Evolutionary conservation across 2,329 filamentous ascomycete species (phyloP), one percentile per base, ranked within the genome.

Genomic region (Diaporthe ilicicola): DNA sequence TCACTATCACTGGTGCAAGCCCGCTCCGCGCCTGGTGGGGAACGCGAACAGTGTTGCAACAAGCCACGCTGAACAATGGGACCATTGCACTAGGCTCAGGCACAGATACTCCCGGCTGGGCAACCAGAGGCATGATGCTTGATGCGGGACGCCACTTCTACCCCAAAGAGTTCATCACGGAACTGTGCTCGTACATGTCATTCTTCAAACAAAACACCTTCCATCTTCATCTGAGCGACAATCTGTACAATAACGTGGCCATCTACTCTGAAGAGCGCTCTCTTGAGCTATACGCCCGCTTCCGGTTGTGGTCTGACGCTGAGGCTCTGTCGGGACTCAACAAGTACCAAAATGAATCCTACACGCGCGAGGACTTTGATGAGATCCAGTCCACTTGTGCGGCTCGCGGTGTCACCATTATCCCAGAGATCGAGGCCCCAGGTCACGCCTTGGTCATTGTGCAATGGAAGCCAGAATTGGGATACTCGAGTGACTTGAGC

Each of bases 191-290:
- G 0, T 90, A 89, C 76, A 85, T 88, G 73, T 89, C 87, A 34
- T 90, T 87, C 76, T 90, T 88, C 80, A 90, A 90, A 75, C 84
- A 89, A 73, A 89, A 89, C 73, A 84, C 84, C 1, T 86, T 90
- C 66, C 88, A 90, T 54, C 77, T 90, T 22, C 88, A 90, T 75
- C 81, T 89, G 4, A 88, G 84, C 72, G 88, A 90, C 75, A 90
- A 89, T 74, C 78, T 87, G 4, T 84, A 84, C 75, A 84, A 86
- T 53, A 87, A 87, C 44, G 79, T 81, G 27, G 81, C 84, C 22
- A 65, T 68, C 8, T 88, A 89, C 56, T 82, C 81, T 3, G 80
- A 82, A 22, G 83, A 86, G 59, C 82, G 81, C 0, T 85, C 83
- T 67, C 76, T 86, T 34, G 78, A 84, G 13, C 80, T 89, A 0